A percentile compares a stretch with the other conserved stretches of the same genome.
phyloP scores from a whole-genome alignment of 768 basidiomycete genomes.

The Collybiopsis confluens region DNA sequence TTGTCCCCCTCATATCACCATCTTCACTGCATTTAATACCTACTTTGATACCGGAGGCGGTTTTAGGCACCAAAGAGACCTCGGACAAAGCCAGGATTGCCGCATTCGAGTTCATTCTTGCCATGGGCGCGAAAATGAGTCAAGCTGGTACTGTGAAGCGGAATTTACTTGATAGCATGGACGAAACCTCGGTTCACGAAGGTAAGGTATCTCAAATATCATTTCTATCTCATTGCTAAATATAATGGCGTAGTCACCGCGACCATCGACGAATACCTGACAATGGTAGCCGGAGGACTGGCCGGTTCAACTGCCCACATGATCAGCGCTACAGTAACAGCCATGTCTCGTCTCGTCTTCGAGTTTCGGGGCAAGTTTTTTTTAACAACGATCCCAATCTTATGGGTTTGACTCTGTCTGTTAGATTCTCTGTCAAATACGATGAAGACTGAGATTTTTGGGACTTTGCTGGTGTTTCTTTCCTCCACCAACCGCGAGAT shows the following conservation, averaged over 20 bases:
- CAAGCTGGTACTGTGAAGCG: conserved; percentile 80
- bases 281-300: conserved; percentile 93
- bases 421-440: conserved; percentile 62
- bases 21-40: conserved; percentile 80
- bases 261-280: conserved; percentile 87
- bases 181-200: conserved; percentile 55
- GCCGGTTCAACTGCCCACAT: conserved; percentile 94
- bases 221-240: no score
- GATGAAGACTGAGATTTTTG: conserved; percentile 81
- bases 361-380: conserved; percentile 81
- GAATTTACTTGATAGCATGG: conserved; percentile 77
- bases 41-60: conserved; percentile 87
- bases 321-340: conserved; percentile 96
- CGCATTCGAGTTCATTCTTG: conserved; percentile 86
- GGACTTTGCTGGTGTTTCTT: conserved; percentile 86
- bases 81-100: conserved; percentile 87
- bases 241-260: conserved; percentile 69
- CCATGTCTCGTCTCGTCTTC: conserved; percentile 88
- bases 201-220: conserved; percentile 35
- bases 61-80: conserved; percentile 94
- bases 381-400: background rate
- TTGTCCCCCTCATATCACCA: conserved; percentile 66
- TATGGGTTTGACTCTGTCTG: background rate
- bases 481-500: conserved; percentile 96
- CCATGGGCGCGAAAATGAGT: conserved; percentile 91